Percentiles rank a stretch among this genome's conserved stretches.
Evolutionary conservation across 148 eudicot genomes (phyloP).

Genomic region (Chenopodium berlandieri): DNA sequence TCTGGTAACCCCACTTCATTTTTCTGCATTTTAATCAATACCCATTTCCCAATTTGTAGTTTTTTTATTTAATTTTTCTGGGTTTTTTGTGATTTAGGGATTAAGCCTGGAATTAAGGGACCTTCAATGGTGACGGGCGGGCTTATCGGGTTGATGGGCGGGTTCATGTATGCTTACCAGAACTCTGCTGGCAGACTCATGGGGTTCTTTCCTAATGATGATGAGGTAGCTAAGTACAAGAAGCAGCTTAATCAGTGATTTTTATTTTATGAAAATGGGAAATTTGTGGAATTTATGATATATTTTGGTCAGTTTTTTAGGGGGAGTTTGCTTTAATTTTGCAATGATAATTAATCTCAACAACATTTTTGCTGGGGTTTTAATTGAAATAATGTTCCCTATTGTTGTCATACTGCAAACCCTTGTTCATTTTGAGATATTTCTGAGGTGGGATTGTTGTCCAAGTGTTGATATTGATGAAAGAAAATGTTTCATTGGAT

Average conservation of each 20-base stretch:
- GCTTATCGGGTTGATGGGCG: conserved; percentile 81
- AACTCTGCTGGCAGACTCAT: conserved; percentile 92
- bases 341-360: conserved; percentile 3
- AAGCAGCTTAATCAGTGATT: conserved; percentile 34
- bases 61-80: background rate
- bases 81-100: conserved; percentile 43
- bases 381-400: conserved; percentile 9
- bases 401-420: background rate
- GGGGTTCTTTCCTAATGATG: conserved; percentile 96
- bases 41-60: background rate
- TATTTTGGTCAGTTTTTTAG: conserved; percentile 7
- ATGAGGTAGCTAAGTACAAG: conserved; percentile 77
- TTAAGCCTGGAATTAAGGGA: conserved; percentile 78
- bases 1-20: conserved; percentile 46
- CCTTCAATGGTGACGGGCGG: conserved; percentile 98
- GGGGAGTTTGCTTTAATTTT: conserved; percentile 6
- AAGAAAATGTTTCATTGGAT: background rate
- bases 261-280: background rate
- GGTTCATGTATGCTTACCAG: conserved; percentile 96
- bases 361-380: background rate
- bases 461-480: conserved; percentile 12
- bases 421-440: background rate
- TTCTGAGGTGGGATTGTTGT: background rate
- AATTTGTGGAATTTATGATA: background rate
- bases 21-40: background rate